Evolutionary conservation across 768 basidiomycete genomes (phyloP).

Genomic region (Roridomyces roridus): DNA sequence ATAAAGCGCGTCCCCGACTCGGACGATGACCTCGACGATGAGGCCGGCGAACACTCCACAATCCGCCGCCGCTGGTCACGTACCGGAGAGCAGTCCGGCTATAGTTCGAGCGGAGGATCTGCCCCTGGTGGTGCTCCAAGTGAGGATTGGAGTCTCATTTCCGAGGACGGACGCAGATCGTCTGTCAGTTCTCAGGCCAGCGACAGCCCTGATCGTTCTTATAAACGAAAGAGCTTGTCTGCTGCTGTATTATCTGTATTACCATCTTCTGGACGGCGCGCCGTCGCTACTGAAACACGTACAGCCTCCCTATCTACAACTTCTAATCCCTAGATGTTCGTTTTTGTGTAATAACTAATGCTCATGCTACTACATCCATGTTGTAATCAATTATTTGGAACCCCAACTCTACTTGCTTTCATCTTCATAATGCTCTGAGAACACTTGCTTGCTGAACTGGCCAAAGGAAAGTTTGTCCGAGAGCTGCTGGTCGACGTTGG

Average conservation of each 20-base stretch:
- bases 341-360: background rate
- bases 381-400: too few species aligned
- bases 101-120: conserved; percentile 60
- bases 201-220: conserved; percentile 41
- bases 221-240: conserved; percentile 68
- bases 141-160: conserved; percentile 90
- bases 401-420: background rate
- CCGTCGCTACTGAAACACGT: conserved; percentile 38
- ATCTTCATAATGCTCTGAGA: conserved; percentile 59
- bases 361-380: background rate
- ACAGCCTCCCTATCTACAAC: conserved; percentile 27
- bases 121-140: conserved; percentile 58
- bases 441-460: conserved; percentile 84
- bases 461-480: conserved; percentile 82
- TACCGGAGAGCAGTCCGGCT: conserved; percentile 48
- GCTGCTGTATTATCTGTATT: conserved; percentile 67
- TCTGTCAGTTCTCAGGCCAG: conserved; percentile 60
- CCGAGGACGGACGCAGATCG: conserved; percentile 68
- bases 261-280: conserved; percentile 52
- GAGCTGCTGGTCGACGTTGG: conserved; percentile 79
- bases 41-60: conserved; percentile 44
- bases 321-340: conserved; percentile 2
- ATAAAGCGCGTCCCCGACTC: conserved; percentile 63
- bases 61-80: conserved; percentile 39
- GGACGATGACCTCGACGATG: conserved; percentile 38